Conservation (phyloP, 345 rosid species). For the Pelargonium nanum region DNA sequence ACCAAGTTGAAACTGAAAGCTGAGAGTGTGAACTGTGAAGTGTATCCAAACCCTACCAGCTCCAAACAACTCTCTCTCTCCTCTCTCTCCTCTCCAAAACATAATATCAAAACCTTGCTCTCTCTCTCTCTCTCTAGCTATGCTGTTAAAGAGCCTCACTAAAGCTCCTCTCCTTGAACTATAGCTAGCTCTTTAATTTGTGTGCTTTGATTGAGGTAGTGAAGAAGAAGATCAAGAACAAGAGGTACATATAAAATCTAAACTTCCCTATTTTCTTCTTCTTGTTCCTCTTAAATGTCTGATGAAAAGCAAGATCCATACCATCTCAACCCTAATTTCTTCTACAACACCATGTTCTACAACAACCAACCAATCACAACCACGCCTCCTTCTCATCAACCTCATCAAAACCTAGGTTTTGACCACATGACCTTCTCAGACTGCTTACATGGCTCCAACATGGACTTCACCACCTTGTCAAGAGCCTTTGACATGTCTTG, state of each 20-base stretch:
- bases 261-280: no score
- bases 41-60: neutral
- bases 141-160: neutral
- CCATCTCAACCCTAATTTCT: neutral
- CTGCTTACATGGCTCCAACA: slow-evolving; percentile 22
- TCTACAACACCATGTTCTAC: neutral
- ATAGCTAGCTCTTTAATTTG: neutral
- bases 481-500: slow-evolving; percentile 30
- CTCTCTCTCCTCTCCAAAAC: no score
- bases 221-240: neutral
- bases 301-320: neutral
- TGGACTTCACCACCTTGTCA: slow-evolving; percentile 20
- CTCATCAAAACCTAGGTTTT: neutral
- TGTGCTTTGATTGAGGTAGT: no score
- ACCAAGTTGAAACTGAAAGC: neutral
- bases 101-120: neutral
- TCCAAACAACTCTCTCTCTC: neutral
- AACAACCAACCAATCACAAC: neutral
- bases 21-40: neutral
- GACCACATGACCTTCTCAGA: slow-evolving; percentile 24
- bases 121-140: neutral
- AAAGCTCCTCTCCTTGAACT: neutral
- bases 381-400: neutral
- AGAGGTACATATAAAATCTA: neutral
- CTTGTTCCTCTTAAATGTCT: neutral